Conservation (phyloP, 345 rosid genomes). For the Dovyalis caffra region DNA sequence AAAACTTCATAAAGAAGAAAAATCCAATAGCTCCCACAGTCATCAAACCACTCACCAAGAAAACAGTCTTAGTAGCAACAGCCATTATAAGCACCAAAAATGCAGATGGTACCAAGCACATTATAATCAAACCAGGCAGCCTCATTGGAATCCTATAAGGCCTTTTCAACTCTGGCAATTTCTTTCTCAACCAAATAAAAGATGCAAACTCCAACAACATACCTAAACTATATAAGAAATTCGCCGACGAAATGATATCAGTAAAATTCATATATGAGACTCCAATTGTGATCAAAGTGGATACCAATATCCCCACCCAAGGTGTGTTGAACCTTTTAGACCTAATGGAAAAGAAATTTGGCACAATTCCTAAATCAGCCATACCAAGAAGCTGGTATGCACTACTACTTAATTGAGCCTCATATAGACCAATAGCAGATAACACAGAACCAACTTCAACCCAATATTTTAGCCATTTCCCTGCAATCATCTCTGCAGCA, state of each 20-base stretch:
- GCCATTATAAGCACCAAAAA: slow-evolving; percentile 54
- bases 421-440: slow-evolving; percentile 68
- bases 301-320: slow-evolving; percentile 65
- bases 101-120: slow-evolving; percentile 63
- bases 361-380: slow-evolving; percentile 69
- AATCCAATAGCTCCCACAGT: slow-evolving; percentile 61
- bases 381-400: slow-evolving; percentile 75
- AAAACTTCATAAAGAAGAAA: slow-evolving; percentile 51
- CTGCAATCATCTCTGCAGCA: slow-evolving; percentile 70
- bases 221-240: slow-evolving; percentile 71
- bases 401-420: slow-evolving; percentile 79
- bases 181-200: slow-evolving; percentile 62
- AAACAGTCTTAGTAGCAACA: slow-evolving; percentile 58
- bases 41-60: slow-evolving; percentile 56
- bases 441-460: slow-evolving; percentile 70
- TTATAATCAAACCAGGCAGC: slow-evolving; percentile 42
- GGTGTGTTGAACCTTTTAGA: slow-evolving; percentile 75
- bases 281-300: slow-evolving; percentile 47
- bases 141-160: slow-evolving; percentile 61
- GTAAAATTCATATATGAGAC: slow-evolving; percentile 53
- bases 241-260: slow-evolving; percentile 58
- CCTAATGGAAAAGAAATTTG: slow-evolving; percentile 44
- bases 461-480: slow-evolving; percentile 76
- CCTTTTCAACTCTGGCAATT: slow-evolving; percentile 47
- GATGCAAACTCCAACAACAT: slow-evolving; percentile 74